A percentile compares a stretch with the other conserved stretches of the same genome.
These are phyloP conservation scores for Penicillium sp. DNA, from an alignment of 2,329 filamentous ascomycete genomes.

Conservation along the genomic window DNA sequence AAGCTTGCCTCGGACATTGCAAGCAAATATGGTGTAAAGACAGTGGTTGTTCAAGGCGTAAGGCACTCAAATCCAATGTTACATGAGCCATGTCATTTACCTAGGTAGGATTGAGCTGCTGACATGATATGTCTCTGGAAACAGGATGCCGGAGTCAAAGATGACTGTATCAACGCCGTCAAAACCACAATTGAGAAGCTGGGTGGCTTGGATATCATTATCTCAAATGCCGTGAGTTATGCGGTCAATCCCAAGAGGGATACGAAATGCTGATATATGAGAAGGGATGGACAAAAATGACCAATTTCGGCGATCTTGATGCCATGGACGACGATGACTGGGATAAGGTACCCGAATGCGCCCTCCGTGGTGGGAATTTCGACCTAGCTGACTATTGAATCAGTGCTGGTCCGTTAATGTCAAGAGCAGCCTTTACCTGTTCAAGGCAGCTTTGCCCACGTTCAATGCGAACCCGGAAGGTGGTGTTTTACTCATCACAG, in stretches of 20 bases:
- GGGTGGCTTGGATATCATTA: constrained; percentile 70
- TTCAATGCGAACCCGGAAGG: constrained; percentile 63
- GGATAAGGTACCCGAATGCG: constrained; percentile 51
- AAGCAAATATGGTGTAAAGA: constrained; percentile 50
- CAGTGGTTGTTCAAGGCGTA: constrained; percentile 60
- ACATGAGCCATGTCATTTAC: background rate
- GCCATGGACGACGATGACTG: constrained; percentile 60
- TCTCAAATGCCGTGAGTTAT: constrained; percentile 65
- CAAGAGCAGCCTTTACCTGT: constrained; percentile 52
- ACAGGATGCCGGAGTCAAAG: constrained; percentile 59
- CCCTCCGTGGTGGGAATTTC: background rate
- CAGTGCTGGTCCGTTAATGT: constrained; percentile 64
- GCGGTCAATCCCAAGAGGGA: background rate
- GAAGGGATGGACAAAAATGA: constrained; percentile 62
- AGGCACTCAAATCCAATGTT: constrained; percentile 19
- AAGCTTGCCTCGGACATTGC: constrained; percentile 57
- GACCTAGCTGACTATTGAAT: background rate
- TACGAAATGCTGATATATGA: background rate
- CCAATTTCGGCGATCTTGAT: constrained; percentile 56
- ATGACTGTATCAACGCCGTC: constrained; percentile 60
- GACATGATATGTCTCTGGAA: background rate
- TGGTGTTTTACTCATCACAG: constrained; percentile 62
- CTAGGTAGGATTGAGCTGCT: constrained; percentile 2
- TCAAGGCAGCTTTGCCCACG: constrained; percentile 56
- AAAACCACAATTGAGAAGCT: constrained; percentile 58